Base-by-base conservation (phyloP, 768 basidiomycete genomes). In the Termitomyces bulborhizus region DNA sequence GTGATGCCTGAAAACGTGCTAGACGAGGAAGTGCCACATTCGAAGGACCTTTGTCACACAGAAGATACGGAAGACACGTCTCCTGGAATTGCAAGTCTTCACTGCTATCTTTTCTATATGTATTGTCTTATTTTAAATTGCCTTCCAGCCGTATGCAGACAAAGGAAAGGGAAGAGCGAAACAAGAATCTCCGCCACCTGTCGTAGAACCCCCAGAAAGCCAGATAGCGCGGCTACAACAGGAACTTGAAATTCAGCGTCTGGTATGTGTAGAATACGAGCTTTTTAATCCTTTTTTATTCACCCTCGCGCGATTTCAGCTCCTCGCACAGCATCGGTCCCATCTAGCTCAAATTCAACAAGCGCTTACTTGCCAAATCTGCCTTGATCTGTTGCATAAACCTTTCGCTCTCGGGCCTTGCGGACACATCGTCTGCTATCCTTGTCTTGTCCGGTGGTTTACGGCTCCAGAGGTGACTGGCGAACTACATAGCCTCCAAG, bases 391-490 rank as follows among this genome's bases (percentile, higher is more conserved):
- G 24, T 74, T 92, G 66, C 75, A 86, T 66, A 81, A 79, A 59
- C 88, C 90, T 0, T 91, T 81, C 59, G 83, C 87, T 0, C 80
- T 90, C 18, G 77, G 85, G 0, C 88, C 88, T 0, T 91, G 88
- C 55, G 88, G 89, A 4, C 88, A 90, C 58, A 72, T 87, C 46
- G 81, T 81, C 3, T 91, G 88, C 62, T 79, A 90, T 56, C 64
- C 69, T 15, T 90, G 90, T 63, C 82, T 93, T 11, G 76, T 91
- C 16, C 76, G 77, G 34, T 93, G 90, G 90, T 93, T 92, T 67
- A 84, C 79, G 4, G 75, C 77, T 36, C 65, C 74, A 26, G 55
- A 72, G 66, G 45, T 13, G n/a, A n/a, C 47, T 5, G 42, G 39
- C 7, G 55, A 44, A 24, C 37, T 24, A 4, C 53, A 58, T 16